Conservation (phyloP, 164 flowering plant species). For the Malania oleifera region DNA sequence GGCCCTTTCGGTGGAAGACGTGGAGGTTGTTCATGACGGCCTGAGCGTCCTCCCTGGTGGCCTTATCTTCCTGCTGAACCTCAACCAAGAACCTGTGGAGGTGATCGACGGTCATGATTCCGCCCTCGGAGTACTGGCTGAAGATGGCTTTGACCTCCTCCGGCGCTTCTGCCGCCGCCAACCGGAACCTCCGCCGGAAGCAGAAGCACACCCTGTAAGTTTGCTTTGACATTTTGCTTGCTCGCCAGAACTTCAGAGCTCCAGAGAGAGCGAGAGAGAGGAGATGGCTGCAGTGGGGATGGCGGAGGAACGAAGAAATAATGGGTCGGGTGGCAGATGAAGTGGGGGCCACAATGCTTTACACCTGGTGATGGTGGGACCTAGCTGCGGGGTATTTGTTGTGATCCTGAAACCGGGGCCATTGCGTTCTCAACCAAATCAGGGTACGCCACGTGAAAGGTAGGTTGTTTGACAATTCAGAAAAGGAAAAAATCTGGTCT, state of each 20-base stretch:
- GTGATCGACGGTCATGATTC: conserved; percentile 52
- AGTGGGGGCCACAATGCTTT: too few relatives aligned
- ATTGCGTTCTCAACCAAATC: too few relatives aligned
- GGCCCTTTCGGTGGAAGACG: conserved; percentile 45
- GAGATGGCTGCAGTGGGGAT: too few relatives aligned
- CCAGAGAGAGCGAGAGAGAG: not conserved
- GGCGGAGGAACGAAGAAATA: too few relatives aligned
- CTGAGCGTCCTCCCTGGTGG: conserved; percentile 62
- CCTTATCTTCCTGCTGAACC: conserved; percentile 48
- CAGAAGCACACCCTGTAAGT: conserved; percentile 79
- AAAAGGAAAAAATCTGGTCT: too few relatives aligned
- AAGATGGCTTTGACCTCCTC: conserved; percentile 57
- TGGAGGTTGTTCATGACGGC: conserved; percentile 38
- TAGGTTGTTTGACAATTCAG: too few relatives aligned
- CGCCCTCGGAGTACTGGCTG: conserved; percentile 58
- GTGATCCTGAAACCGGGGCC: too few relatives aligned
- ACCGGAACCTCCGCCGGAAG: conserved; percentile 63
- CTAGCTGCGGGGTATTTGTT: too few relatives aligned
- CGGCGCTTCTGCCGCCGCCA: conserved; percentile 58
- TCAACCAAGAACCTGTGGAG: conserved; percentile 63
- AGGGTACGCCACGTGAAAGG: too few relatives aligned
- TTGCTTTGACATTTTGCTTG: conserved; percentile 53
- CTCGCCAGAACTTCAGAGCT: too few relatives aligned
- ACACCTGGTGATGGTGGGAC: too few relatives aligned
- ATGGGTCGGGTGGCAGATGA: too few relatives aligned